Base-by-base conservation (phyloP, 2,329 filamentous ascomycete species). In the Penicillium sp. region DNA sequence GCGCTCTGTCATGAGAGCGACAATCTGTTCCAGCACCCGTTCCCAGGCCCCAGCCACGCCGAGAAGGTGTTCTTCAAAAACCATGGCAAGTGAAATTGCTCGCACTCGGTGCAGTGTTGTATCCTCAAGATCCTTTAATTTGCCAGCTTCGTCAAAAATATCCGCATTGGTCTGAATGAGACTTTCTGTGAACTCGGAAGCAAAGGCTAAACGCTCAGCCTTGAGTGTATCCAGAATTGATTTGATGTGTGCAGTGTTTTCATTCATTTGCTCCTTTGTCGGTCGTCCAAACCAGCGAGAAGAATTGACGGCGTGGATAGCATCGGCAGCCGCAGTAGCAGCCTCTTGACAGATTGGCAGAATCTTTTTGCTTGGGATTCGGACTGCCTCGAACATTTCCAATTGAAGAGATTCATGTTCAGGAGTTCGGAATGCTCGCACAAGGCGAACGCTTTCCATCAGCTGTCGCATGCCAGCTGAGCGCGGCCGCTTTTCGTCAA, bases 41-140 rank as follows among this genome's bases (percentile, higher is more conserved):
- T 78, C 73, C 5, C 73, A 67, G 0, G 71, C 64, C 0, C 67
- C 16, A 64, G 59, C 62, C 10, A 72, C 54, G 6, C 57, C 60
- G 6, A 72, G 50, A 6, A 81, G 69, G 14, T 77, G 72, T 63
- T 82, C 79, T 53, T 82, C 79, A 8, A 80, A 70, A 4, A 81
- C 77, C 77, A 83, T 80, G 14, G 75, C 73, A 3, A 80, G 59
- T 2, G 81, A 68, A n/a, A 83, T 70, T 0, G 75, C 78, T 0
- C 72, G 67, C 2, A 81, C 55, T 8, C 69, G 64, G 0, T 69
- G 67, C 4, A 69, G 62, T 0, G 67, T 63, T 2, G 53, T 29
- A 10, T 64, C 59, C 3, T 66, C 64, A 0, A 68, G 55, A 1
- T 66, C 21, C 19, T 72, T 75, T 1, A 81, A 56, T 4, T 66